These are phyloP conservation scores for Fulvia fulva DNA, from an alignment of 2,329 filamentous ascomycete species.

Conservation along the genomic window DNA sequence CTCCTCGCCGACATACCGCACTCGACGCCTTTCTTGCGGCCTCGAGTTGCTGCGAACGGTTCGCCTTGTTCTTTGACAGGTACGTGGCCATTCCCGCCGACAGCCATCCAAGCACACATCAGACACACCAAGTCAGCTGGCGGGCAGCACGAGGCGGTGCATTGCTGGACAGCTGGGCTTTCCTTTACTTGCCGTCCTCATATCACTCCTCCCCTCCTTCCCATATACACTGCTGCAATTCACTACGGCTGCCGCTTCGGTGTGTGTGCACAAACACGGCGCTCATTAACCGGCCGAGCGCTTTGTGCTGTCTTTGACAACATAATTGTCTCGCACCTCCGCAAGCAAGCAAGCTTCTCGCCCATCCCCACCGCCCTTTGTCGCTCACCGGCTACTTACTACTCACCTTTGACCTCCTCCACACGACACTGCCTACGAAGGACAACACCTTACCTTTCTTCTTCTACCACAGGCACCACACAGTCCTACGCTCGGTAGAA, in stretches of 20 bases:
- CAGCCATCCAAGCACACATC: no score
- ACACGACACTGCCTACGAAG: not conserved
- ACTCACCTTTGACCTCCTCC: not conserved
- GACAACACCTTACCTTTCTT: constrained; percentile 8
- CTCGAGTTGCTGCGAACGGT: not conserved
- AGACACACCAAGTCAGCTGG: not conserved
- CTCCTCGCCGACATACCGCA: no score
- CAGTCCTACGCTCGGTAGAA: constrained; percentile 23
- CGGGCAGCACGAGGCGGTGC: not conserved
- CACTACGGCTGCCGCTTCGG: not conserved
- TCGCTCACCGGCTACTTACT: not conserved
- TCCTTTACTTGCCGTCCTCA: constrained; percentile 3
- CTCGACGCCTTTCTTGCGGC: no score
- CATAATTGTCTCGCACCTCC: not conserved
- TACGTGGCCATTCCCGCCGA: not conserved
- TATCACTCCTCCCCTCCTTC: not conserved
- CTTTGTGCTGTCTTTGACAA: not conserved
- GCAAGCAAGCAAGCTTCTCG: not conserved
- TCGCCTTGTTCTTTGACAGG: not conserved
- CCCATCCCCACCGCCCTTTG: not conserved
- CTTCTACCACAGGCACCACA: not conserved
- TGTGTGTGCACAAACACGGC: not conserved
- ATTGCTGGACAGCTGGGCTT: not conserved
- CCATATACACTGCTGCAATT: constrained; percentile 1
- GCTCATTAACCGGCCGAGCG: not conserved